Base-by-base conservation (phyloP, 2,329 filamentous ascomycete species). In the Alternaria brassicae region DNA sequence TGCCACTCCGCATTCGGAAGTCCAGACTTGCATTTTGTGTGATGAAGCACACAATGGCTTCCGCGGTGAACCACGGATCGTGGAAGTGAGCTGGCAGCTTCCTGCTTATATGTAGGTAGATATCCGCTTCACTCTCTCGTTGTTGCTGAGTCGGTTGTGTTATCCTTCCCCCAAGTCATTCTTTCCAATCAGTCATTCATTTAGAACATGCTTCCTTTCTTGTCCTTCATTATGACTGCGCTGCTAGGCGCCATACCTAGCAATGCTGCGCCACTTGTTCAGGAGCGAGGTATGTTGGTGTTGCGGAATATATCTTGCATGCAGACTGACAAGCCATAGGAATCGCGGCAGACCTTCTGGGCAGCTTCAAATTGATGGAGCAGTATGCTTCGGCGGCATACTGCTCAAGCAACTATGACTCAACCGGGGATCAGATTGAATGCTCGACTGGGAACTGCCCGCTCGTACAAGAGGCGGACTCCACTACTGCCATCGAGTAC, bases 381-480 rank as follows among this genome's bases (percentile, higher is more conserved):
- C 72, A 86, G 61, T 86, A 83, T 69, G 77, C 83, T 9, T 82
- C 82, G 1, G 83, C 84, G 12, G 78, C 83, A n/a, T 86, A 86
- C 67, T 86, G 84, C 68, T 62, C 77, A 5, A 72, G 65, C 56
- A 85, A 86, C 65, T 76, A 80, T 66, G 68, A 81, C 37, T 78
- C 79, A 3, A 57, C 79, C 0, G 79, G 77, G 25, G 73, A 78
- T 23, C 75, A 74, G 30, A 62, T 85, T 21, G 73, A 72, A 10
- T 86, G 84, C 63, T 81, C 66, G 63, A 67, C 72, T 7, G 80
- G 76, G 5, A 83, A 80, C 53, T 86, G 84, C 61, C 82, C 83
- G 1, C 66, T 77, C 0, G 82, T 85, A 2, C 73, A 85, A 68
- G 63, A 76, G 1, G 80, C 81, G 3, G 75, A 78, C 25, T 79